Evolutionary conservation across 345 rosid species (phyloP).

Genomic region (Carallia brachiata): DNA sequence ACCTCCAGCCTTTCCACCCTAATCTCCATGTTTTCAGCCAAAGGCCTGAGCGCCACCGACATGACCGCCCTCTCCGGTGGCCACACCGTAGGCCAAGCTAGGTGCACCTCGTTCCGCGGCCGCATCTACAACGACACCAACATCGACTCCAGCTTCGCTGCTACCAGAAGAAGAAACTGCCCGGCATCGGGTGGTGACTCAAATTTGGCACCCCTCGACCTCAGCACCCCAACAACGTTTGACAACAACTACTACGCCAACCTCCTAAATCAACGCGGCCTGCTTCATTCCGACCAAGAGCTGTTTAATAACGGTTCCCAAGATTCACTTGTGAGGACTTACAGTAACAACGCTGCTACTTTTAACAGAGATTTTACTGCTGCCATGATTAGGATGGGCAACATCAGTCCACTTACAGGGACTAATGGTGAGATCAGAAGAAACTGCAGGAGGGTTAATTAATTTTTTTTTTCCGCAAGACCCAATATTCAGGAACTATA

Average conservation of each 20-base stretch:
- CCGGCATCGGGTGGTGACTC: conserved; percentile 30
- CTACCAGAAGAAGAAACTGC: conserved; percentile 23
- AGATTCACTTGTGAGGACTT: conserved; percentile 31
- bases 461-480: background rate
- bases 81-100: conserved; percentile 8
- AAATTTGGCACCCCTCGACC: conserved; percentile 35
- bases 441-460: conserved; percentile 35
- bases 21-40: conserved; percentile 28
- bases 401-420: conserved; percentile 38
- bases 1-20: conserved; percentile 33
- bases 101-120: background rate
- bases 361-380: conserved; percentile 36
- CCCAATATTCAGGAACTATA: no score
- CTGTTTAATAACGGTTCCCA: conserved; percentile 37
- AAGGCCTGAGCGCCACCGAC: conserved; percentile 38
- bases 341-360: conserved; percentile 15
- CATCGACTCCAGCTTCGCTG: conserved; percentile 29
- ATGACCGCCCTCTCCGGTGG: conserved; percentile 40
- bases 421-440: conserved; percentile 41
- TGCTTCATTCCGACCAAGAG: conserved; percentile 48
- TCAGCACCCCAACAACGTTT: conserved; percentile 24
- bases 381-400: conserved; percentile 50
- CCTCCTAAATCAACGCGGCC: conserved; percentile 32
- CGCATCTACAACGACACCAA: conserved; percentile 46
- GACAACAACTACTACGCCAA: conserved; percentile 33